Evolutionary conservation across 345 rosid species (phyloP).

Genomic region (Aquilaria malaccensis): DNA sequence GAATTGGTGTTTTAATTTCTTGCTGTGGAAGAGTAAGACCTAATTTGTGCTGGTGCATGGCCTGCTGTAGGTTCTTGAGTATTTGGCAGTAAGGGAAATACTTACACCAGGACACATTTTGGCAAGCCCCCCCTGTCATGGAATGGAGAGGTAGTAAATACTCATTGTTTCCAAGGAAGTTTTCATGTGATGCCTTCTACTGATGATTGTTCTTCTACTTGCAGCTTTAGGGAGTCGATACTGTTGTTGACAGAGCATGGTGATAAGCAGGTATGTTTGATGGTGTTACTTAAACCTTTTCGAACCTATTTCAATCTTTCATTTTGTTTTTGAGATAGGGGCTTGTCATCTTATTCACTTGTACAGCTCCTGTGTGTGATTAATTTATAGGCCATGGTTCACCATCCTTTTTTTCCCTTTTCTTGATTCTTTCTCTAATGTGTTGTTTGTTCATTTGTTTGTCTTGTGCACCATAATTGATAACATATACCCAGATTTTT

Average conservation of each 20-base stretch:
- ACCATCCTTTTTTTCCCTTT: neutral
- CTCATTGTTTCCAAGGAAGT: neutral
- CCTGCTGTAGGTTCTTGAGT: conserved; percentile 76
- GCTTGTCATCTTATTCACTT: neutral
- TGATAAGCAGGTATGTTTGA: conserved; percentile 65
- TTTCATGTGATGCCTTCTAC: neutral
- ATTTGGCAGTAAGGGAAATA: conserved; percentile 73
- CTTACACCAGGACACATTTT: conserved; percentile 68
- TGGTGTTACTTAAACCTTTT: conserved; percentile 9
- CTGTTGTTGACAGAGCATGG: conserved; percentile 91
- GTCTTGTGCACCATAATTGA: too few species aligned
- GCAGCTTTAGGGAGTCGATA: conserved; percentile 87
- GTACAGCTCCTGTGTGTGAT: neutral
- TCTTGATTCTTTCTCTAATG: neutral
- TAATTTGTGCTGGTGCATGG: conserved; percentile 3
- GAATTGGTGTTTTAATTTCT: too few species aligned
- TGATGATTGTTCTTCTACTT: conserved; percentile 19
- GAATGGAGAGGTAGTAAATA: conserved; percentile 71
- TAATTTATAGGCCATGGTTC: neutral
- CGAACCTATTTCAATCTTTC: neutral
- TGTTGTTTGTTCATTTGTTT: conserved; percentile 5
- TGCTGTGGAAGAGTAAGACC: neutral
- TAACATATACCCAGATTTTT: too few species aligned
- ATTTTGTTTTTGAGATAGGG: neutral
- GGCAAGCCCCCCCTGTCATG: conserved; percentile 83